Percentiles rank a stretch among this genome's conserved stretches.
phyloP scores from a whole-genome alignment of 2,329 filamentous ascomycete genomes.

The Graphium sp. region DNA sequence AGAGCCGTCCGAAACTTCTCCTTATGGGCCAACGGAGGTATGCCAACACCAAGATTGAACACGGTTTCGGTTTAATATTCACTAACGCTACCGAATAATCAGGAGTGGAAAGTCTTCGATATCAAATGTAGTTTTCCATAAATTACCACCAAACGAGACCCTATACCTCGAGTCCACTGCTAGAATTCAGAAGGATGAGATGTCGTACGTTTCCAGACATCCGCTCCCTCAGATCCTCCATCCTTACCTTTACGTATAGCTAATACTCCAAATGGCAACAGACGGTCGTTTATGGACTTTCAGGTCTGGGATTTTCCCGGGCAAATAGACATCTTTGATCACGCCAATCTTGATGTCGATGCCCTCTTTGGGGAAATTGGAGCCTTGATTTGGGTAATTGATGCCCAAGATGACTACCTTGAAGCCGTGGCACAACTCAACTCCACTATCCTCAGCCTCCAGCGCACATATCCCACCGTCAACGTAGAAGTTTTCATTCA shows the following conservation, averaged over 20 bases:
- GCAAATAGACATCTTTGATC: conserved; percentile 77
- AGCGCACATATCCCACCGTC: conserved; percentile 78
- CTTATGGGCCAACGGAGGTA: conserved; percentile 94
- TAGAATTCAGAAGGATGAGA: conserved; percentile 82
- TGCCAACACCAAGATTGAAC: conserved; percentile 8
- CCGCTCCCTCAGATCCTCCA: background rate
- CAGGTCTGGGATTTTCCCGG: conserved; percentile 97
- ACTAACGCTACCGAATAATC: conserved; percentile 2
- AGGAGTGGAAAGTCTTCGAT: conserved; percentile 98
- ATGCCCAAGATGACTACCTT: conserved; percentile 94
- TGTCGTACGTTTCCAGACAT: conserved; percentile 50
- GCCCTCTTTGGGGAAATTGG: conserved; percentile 90
- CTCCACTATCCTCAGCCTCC: conserved; percentile 73
- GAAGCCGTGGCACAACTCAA: conserved; percentile 81
- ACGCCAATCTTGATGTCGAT: conserved; percentile 78
- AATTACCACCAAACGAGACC: conserved; percentile 89
- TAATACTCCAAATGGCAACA: conserved; percentile 1
- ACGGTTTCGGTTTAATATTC: background rate
- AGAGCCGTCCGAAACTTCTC: conserved; percentile 67
- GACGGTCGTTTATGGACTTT: conserved; percentile 93
- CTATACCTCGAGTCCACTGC: conserved; percentile 92
- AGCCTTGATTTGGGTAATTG: conserved; percentile 94
- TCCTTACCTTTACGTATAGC: background rate
- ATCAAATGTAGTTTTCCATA: conserved; percentile 97
- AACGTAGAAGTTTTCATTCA: conserved; percentile 98